Evolutionary conservation across 73 alveolate species (phyloP).

Genomic region (Paramecium sonneborni): DNA sequence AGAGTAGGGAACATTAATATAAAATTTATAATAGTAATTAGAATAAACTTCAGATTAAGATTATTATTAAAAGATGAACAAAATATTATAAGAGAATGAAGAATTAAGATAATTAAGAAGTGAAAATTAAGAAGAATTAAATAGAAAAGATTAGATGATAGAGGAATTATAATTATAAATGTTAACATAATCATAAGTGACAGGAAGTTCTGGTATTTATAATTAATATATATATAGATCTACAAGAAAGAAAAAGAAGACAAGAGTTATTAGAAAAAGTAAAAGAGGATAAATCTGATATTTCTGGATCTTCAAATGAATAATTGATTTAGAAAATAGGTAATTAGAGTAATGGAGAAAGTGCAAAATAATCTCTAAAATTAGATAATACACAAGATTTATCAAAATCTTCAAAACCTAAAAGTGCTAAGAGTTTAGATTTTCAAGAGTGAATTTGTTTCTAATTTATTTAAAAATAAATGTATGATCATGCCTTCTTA

Average conservation of each 20-base stretch:
- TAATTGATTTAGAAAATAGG: not conserved
- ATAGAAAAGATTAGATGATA: not conserved
- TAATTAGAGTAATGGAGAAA: not conserved
- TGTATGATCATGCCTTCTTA: constrained; percentile 12
- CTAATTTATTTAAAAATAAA: not conserved
- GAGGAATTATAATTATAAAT: not conserved
- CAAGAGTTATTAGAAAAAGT: not conserved
- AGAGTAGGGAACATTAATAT: not conserved
- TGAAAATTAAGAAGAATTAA: constrained; percentile 18
- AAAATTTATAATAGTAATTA: not conserved
- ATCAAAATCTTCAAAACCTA: not conserved
- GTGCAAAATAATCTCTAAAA: not conserved
- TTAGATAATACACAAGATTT: not conserved
- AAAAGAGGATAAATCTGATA: not conserved
- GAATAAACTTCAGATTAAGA: not conserved
- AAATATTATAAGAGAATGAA: not conserved
- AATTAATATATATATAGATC: not conserved
- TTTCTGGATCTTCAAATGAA: not conserved
- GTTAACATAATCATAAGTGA: not conserved
- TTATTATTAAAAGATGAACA: not conserved
- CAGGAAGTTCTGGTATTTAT: not conserved
- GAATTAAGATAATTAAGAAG: not conserved
- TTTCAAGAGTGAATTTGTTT: not conserved
- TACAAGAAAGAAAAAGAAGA: not conserved
- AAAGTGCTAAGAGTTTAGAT: not conserved